phyloP scores from a whole-genome alignment of 768 basidiomycete species.

The Tephrocybe sp. region DNA sequence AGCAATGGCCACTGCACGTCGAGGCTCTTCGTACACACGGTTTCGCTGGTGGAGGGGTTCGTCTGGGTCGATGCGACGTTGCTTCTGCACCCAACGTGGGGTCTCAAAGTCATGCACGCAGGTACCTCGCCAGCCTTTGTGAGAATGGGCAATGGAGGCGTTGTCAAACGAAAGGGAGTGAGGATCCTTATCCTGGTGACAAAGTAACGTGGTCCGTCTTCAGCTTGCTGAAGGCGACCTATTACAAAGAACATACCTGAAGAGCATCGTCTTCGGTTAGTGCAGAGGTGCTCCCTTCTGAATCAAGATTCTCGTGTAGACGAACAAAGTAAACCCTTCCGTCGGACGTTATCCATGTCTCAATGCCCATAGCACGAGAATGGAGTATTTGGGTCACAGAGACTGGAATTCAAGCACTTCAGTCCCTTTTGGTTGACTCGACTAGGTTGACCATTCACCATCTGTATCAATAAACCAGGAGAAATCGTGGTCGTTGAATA shows the following conservation, averaged over 20 bases:
- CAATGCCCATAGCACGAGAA: slow-evolving; percentile 58
- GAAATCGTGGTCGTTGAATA: slow-evolving; percentile 62
- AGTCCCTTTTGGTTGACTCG: neutral
- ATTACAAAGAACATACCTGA: slow-evolving; percentile 16
- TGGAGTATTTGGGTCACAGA: slow-evolving; percentile 63
- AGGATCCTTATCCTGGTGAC: slow-evolving; percentile 9
- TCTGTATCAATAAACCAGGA: slow-evolving; percentile 76
- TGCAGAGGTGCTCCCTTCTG: slow-evolving; percentile 18
- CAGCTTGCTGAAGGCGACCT: neutral
- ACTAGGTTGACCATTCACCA: slow-evolving; percentile 44
- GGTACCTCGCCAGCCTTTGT: slow-evolving; percentile 67
- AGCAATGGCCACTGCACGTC: slow-evolving; percentile 62
- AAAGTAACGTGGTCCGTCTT: no score
- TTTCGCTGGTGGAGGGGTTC: slow-evolving; percentile 28
- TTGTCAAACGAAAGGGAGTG: slow-evolving; percentile 21
- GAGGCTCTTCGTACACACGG: slow-evolving; percentile 59
- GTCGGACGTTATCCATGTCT: slow-evolving; percentile 86
- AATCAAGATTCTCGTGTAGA: slow-evolving; percentile 43
- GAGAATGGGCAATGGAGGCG: slow-evolving; percentile 18
- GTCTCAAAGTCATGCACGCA: slow-evolving; percentile 76
- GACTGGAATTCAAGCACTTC: slow-evolving; percentile 41
- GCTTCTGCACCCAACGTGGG: slow-evolving; percentile 81
- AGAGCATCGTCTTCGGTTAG: slow-evolving; percentile 20
- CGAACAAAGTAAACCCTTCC: slow-evolving; percentile 81
- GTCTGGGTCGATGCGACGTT: slow-evolving; percentile 53